A percentile compares a stretch with the other conserved stretches of the same genome.
Evolutionary conservation across 192 early-diverging fungal genomes (phyloP).

Genomic region (Mortierella alpina): DNA sequence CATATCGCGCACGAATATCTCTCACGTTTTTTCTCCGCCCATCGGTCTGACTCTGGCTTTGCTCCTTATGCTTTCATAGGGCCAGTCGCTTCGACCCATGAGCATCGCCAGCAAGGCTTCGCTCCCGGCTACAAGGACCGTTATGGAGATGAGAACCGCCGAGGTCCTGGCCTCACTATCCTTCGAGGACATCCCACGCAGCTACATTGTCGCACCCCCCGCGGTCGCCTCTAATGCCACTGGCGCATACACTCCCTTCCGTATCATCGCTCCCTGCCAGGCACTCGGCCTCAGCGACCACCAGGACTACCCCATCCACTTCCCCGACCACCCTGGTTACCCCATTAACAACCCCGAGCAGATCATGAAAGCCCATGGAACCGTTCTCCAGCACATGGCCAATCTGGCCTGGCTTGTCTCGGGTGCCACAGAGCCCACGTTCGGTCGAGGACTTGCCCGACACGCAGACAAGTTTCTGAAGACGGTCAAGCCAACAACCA

Average conservation of each 20-base stretch:
- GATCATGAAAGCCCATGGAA: slow-evolving; percentile 34
- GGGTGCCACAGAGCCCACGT: slow-evolving; percentile 5
- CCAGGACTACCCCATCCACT: slow-evolving; percentile 22
- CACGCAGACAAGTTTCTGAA: slow-evolving; percentile 42
- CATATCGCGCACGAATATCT: too few relatives aligned
- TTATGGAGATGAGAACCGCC: slow-evolving; percentile 32
- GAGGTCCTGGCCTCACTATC: slow-evolving; percentile 23
- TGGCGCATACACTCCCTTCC: slow-evolving; percentile 28
- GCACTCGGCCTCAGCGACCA: slow-evolving; percentile 24
- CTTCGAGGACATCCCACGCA: slow-evolving; percentile 39
- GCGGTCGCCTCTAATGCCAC: not conserved
- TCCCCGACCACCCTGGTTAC: slow-evolving; percentile 35
- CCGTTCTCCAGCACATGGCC: slow-evolving; percentile 39
- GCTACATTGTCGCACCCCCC: slow-evolving; percentile 29
- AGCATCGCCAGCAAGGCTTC: slow-evolving; percentile 13
- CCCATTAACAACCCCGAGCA: slow-evolving; percentile 26
- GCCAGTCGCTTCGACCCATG: not conserved
- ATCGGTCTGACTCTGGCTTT: too few relatives aligned
- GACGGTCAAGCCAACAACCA: slow-evolving; percentile 13
- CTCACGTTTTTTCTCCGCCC: too few relatives aligned
- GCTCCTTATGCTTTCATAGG: too few relatives aligned
- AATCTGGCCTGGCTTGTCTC: slow-evolving; percentile 27
- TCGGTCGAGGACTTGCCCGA: slow-evolving; percentile 16
- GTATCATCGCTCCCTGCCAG: slow-evolving; percentile 37
- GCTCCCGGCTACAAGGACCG: not conserved